phyloP scores from a whole-genome alignment of 345 rosid species.

The Litchi chinensis region DNA sequence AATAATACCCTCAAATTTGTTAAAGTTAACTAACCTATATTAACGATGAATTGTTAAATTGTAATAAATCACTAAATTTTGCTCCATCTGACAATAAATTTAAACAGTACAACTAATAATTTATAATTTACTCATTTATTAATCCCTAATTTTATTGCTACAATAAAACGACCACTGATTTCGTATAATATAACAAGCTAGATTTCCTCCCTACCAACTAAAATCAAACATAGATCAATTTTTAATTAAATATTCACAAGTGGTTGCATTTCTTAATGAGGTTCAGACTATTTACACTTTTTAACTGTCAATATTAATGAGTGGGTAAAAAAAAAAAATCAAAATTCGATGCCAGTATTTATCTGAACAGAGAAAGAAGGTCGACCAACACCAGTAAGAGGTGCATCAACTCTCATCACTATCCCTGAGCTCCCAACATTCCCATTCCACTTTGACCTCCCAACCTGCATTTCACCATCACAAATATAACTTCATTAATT shows the following conservation, averaged over 20 bases:
- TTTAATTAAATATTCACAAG: slow-evolving; percentile 28
- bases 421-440: slow-evolving; percentile 81
- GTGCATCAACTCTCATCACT: slow-evolving; percentile 72
- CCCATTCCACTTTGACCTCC: slow-evolving; percentile 95
- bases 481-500: not conserved
- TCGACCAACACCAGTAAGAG: slow-evolving; percentile 58
- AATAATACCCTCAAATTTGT: too few relatives aligned
- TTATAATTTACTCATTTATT: too few relatives aligned
- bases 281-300: slow-evolving; percentile 41
- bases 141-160: too few relatives aligned
- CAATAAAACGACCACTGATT: too few relatives aligned
- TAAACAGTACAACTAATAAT: too few relatives aligned
- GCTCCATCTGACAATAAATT: too few relatives aligned
- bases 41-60: too few relatives aligned
- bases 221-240: too few relatives aligned
- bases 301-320: not conserved
- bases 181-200: too few relatives aligned
- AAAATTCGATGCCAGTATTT: slow-evolving; percentile 82
- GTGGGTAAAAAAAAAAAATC: slow-evolving; percentile 25
- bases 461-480: slow-evolving; percentile 51
- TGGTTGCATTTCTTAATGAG: slow-evolving; percentile 9
- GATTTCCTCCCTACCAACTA: too few relatives aligned
- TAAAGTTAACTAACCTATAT: too few relatives aligned
- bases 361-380: slow-evolving; percentile 81
- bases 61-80: too few relatives aligned